phyloP scores from a whole-genome alignment of 2,329 filamentous ascomycete genomes.

The Pseudohalonectria lignicola region DNA sequence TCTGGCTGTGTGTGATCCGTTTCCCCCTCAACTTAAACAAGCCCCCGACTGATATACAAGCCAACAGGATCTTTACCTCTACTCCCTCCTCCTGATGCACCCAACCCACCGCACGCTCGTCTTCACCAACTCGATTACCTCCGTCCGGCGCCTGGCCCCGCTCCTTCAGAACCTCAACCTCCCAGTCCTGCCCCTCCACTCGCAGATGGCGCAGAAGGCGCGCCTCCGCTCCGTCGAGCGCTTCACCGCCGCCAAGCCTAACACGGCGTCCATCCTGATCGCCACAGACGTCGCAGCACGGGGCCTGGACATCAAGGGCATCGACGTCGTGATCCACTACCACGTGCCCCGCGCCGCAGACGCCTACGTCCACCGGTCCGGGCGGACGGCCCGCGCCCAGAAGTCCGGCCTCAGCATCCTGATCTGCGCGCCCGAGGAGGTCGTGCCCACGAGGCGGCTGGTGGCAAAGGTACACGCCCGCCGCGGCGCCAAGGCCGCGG shows the following conservation, averaged over 20 bases:
- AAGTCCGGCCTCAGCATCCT: constrained; percentile 72
- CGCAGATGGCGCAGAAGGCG: constrained; percentile 91
- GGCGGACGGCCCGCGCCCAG: constrained; percentile 79
- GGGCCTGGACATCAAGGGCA: constrained; percentile 83
- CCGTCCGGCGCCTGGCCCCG: constrained; percentile 75
- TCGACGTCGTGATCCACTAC: constrained; percentile 89
- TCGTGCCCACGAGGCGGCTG: constrained; percentile 70
- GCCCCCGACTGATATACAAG: background rate
- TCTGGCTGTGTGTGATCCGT: background rate
- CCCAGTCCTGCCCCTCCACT: constrained; percentile 70
- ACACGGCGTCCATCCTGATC: constrained; percentile 57
- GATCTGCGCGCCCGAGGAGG: constrained; percentile 85
- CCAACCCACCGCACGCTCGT: constrained; percentile 72
- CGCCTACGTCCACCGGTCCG: constrained; percentile 90
- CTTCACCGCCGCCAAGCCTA: constrained; percentile 56
- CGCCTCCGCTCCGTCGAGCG: constrained; percentile 86
- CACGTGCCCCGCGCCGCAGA: constrained; percentile 87
- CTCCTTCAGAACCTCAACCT: constrained; percentile 75
- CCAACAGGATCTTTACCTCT: constrained; percentile 78
- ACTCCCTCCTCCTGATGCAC: constrained; percentile 75
- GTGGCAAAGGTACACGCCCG: constrained; percentile 77
- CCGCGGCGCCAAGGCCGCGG: constrained; percentile 26
- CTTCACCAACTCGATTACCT: constrained; percentile 92
- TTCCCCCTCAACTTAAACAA: too few species aligned
- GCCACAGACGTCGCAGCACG: constrained; percentile 91